phyloP scores from a whole-genome alignment of 2,329 filamentous ascomycete genomes.

The Pseudovirgaria hyperparasitica region DNA sequence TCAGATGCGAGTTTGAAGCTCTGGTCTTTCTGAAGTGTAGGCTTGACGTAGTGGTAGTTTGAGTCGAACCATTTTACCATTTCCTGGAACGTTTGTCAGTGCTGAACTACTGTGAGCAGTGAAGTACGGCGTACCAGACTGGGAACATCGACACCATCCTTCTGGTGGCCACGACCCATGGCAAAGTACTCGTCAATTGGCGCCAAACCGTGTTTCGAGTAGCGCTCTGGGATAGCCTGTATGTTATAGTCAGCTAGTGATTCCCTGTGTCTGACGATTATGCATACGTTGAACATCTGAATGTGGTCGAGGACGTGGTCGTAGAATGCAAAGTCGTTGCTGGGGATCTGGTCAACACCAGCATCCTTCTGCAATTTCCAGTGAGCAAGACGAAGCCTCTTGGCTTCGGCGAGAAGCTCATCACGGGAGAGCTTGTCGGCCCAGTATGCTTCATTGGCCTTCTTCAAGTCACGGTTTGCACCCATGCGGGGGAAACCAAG shows the following conservation, averaged over 20 bases:
- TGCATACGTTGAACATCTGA: slow-evolving; percentile 84
- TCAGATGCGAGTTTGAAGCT: slow-evolving; percentile 76
- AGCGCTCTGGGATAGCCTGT: slow-evolving; percentile 85
- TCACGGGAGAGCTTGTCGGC: slow-evolving; percentile 84
- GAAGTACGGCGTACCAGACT: slow-evolving; percentile 43
- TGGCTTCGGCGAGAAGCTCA: slow-evolving; percentile 86
- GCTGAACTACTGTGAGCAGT: background rate
- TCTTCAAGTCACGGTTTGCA: slow-evolving; percentile 97
- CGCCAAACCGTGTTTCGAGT: slow-evolving; percentile 80
- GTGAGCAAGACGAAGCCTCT: slow-evolving; percentile 91
- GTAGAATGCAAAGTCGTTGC: slow-evolving; percentile 99
- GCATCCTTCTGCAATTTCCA: slow-evolving; percentile 99
- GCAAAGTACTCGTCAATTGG: slow-evolving; percentile 95
- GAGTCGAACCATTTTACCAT: slow-evolving; percentile 99
- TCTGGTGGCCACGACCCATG: slow-evolving; percentile 98
- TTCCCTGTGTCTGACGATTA: slow-evolving; percentile 1
- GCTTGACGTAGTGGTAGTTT: slow-evolving; percentile 99
- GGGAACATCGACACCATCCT: slow-evolving; percentile 84
- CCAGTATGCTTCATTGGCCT: slow-evolving; percentile 98
- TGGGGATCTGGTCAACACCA: slow-evolving; percentile 93
- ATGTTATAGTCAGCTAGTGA: slow-evolving; percentile 9
- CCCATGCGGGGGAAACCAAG: slow-evolving; percentile 99
- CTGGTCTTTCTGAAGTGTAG: slow-evolving; percentile 93
- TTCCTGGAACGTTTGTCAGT: slow-evolving; percentile 42
- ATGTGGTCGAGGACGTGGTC: slow-evolving; percentile 97